phyloP scores from a whole-genome alignment of 371 early-diverging fungal species.

The Neoconidiobolus thromboides region DNA sequence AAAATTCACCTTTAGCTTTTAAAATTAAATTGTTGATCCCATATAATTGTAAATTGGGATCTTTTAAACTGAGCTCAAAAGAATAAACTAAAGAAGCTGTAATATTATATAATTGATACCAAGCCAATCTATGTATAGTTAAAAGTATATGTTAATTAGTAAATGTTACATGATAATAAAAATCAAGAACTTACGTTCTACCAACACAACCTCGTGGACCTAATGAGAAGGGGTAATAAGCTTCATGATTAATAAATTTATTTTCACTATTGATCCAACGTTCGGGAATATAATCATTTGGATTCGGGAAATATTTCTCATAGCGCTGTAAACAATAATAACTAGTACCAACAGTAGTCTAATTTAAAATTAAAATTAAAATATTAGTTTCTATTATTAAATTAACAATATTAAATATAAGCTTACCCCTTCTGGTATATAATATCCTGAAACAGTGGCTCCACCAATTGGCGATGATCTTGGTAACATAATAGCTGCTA shows the following conservation, averaged over 20 bases:
- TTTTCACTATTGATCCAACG: neutral
- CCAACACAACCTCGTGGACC: slow-evolving; percentile 6
- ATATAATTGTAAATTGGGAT: too few relatives aligned
- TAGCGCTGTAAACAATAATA: neutral
- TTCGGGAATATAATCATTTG: neutral
- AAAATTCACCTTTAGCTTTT: too few relatives aligned
- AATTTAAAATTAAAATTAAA: neutral
- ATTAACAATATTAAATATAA: neutral
- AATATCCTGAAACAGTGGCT: slow-evolving; percentile 9
- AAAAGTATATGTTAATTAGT: too few relatives aligned
- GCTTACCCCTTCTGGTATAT: slow-evolving; percentile 5
- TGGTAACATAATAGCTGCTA: slow-evolving; percentile 7
- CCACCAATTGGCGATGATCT: slow-evolving; percentile 14
- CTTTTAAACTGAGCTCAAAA: too few relatives aligned
- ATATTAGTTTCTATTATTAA: neutral
- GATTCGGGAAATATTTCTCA: neutral
- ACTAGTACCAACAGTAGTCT: neutral
- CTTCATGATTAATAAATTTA: neutral
- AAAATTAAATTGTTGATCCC: too few relatives aligned
- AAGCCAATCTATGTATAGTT: too few relatives aligned
- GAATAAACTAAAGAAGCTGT: too few relatives aligned
- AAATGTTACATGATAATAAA: too few relatives aligned
- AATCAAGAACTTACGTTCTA: neutral
- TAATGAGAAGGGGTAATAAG: neutral
- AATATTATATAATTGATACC: too few relatives aligned